Evolutionary conservation across 2,329 filamentous ascomycete species (phyloP).

Genomic region (Magnaporthiopsis incrustans): DNA sequence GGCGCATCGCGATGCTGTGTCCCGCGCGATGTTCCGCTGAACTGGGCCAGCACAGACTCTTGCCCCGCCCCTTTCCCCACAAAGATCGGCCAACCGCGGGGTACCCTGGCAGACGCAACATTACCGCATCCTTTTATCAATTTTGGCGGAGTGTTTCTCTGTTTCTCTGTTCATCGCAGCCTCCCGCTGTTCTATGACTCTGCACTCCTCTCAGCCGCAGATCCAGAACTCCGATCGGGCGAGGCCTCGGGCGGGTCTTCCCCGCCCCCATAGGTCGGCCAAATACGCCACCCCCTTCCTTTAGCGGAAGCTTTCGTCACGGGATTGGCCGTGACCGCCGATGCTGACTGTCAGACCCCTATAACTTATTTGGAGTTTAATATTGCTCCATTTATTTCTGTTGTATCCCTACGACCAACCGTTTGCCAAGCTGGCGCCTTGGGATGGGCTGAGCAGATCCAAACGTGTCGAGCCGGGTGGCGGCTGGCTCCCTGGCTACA

Average conservation of each 20-base stretch:
- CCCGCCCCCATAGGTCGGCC: background rate
- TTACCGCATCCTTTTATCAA: too few relatives aligned
- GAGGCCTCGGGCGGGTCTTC: too few relatives aligned
- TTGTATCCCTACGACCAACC: background rate
- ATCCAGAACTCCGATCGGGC: background rate
- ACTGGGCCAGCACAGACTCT: background rate
- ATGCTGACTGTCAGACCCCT: too few relatives aligned
- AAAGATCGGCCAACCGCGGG: background rate
- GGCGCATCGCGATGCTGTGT: too few relatives aligned
- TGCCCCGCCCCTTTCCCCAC: background rate
- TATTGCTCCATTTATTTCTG: background rate
- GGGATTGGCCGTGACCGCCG: background rate
- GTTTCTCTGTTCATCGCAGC: too few relatives aligned
- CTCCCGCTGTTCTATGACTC: too few relatives aligned
- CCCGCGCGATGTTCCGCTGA: too few relatives aligned
- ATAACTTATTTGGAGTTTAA: background rate
- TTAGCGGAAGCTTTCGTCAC: background rate
- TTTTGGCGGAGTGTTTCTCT: too few relatives aligned
- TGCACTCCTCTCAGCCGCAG: too few relatives aligned
- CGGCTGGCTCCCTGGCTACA: too few relatives aligned
- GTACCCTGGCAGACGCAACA: too few relatives aligned
- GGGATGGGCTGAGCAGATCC: background rate
- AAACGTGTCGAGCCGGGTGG: background rate
- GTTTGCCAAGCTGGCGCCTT: background rate
- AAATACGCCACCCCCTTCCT: too few relatives aligned